phyloP scores from a whole-genome alignment of 2,329 filamentous ascomycete genomes.

The Fusarium mexicanum region DNA sequence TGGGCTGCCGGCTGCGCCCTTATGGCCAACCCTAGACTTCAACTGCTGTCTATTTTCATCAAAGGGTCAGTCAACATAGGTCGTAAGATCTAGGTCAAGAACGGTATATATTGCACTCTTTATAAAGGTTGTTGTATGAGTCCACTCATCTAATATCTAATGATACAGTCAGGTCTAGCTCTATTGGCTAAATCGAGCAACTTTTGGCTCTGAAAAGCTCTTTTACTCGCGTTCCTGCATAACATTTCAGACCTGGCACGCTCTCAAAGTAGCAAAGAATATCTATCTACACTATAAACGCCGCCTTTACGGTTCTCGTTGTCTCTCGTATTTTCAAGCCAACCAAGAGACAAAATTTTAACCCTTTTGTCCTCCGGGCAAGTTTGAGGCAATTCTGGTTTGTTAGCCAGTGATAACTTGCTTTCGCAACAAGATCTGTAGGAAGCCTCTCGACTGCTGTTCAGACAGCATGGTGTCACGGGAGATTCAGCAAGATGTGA shows the following conservation, averaged over 20 bases:
- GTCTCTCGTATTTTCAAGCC: not conserved
- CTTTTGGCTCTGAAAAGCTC: not conserved
- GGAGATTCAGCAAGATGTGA: not conserved
- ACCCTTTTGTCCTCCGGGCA: not conserved
- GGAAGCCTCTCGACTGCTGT: not conserved
- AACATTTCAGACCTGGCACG: constrained; percentile 5
- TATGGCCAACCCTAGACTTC: not conserved
- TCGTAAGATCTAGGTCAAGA: not conserved
- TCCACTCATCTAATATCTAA: not conserved
- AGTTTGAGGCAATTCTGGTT: not conserved
- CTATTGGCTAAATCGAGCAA: not conserved
- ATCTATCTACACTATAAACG: constrained; percentile 24
- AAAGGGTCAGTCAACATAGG: not conserved
- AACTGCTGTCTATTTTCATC: not conserved
- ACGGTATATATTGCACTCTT: not conserved
- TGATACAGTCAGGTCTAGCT: constrained; percentile 16
- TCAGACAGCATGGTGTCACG: not conserved
- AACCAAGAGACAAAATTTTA: not conserved
- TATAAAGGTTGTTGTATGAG: not conserved
- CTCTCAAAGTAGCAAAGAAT: constrained; percentile 8
- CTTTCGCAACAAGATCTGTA: not conserved
- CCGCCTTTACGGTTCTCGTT: constrained; percentile 2
- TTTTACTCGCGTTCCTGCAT: not conserved
- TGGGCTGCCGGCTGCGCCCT: not conserved
- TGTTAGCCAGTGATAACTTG: not conserved